phyloP scores from a whole-genome alignment of 805 yeast species.

The Candida alai region DNA sequence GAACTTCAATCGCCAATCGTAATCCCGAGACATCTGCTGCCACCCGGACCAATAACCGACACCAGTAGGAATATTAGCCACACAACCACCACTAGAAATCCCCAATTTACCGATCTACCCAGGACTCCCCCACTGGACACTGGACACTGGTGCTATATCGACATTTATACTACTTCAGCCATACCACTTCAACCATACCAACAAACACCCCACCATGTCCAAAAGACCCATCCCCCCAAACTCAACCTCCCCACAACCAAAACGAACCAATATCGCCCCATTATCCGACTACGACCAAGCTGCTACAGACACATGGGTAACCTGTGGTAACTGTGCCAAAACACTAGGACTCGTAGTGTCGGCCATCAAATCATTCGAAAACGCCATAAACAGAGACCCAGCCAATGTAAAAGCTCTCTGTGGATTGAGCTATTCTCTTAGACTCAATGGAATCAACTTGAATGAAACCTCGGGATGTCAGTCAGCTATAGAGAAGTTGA shows the following conservation, averaged over 20 bases:
- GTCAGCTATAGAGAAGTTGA: slow-evolving; percentile 38
- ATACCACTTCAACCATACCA: neutral
- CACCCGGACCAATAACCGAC: neutral
- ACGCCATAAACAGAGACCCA: slow-evolving; percentile 41
- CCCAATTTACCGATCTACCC: neutral
- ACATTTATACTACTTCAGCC: neutral
- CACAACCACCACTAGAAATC: neutral
- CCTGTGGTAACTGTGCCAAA: slow-evolving; percentile 45
- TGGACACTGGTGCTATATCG: too few species aligned
- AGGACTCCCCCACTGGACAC: neutral
- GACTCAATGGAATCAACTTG: slow-evolving; percentile 34
- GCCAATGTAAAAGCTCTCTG: slow-evolving; percentile 36
- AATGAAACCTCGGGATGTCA: slow-evolving; percentile 40
- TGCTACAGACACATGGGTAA: slow-evolving; percentile 42
- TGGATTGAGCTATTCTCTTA: slow-evolving; percentile 40
- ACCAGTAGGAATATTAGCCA: neutral
- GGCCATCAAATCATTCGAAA: slow-evolving; percentile 43
- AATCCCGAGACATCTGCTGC: neutral
- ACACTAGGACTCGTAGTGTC: slow-evolving; percentile 34
- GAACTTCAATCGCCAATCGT: too few species aligned
- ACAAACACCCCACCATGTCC: neutral
- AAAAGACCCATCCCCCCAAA: slow-evolving; percentile 1
- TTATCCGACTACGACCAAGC: slow-evolving; percentile 15
- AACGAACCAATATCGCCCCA: neutral
- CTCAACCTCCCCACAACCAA: neutral